Conservation (phyloP, 768 basidiomycete genomes). For the Amanita subjunquillea region DNA sequence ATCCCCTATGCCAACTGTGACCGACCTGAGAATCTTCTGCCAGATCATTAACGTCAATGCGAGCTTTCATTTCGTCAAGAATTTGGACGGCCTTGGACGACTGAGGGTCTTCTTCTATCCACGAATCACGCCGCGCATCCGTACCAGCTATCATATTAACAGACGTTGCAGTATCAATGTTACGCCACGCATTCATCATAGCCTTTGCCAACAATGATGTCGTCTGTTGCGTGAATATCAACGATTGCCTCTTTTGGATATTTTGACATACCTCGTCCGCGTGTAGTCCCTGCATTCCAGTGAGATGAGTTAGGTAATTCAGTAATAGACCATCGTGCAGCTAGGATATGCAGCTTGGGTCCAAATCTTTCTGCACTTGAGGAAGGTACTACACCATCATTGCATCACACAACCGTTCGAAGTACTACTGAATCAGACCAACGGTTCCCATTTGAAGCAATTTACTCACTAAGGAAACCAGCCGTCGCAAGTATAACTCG, state of each 20-base stretch:
- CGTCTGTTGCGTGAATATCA: background rate
- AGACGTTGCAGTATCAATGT: constrained; percentile 2
- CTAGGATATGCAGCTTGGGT: background rate
- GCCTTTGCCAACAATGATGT: background rate
- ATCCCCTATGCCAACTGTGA: background rate
- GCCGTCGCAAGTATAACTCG: background rate
- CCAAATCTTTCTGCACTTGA: background rate
- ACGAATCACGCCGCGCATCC: background rate
- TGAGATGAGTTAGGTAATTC: background rate
- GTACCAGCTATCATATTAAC: background rate
- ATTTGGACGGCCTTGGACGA: background rate
- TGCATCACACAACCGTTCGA: constrained; percentile 2
- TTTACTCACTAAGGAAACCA: background rate
- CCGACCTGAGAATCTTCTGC: background rate
- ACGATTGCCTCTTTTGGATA: too few relatives aligned
- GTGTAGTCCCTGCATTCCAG: background rate
- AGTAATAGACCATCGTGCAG: constrained; percentile 1
- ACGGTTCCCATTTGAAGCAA: too few relatives aligned
- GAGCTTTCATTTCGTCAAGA: constrained; percentile 1
- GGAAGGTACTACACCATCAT: constrained; percentile 1
- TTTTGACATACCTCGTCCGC: background rate
- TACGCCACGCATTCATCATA: constrained; percentile 1
- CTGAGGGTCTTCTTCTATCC: constrained; percentile 1
- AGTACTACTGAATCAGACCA: background rate
- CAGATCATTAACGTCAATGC: background rate